Percentiles rank a stretch among this genome's conserved stretches.
These are phyloP conservation scores for Psidium guajava DNA, from an alignment of 345 rosid genomes.

Conservation along the genomic window DNA sequence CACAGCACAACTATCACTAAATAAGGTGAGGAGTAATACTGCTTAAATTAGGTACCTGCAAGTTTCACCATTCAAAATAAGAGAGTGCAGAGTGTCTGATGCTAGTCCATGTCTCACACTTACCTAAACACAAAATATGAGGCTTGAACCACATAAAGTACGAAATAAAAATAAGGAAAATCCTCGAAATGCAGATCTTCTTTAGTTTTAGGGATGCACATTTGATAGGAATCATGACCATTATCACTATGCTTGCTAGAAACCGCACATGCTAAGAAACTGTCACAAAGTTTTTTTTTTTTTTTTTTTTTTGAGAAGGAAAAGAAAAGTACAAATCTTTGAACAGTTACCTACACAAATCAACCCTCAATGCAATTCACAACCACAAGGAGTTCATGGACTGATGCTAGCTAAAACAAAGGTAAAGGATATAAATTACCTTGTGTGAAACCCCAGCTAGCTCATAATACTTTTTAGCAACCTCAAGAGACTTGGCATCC, in stretches of 20 bases:
- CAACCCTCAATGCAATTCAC: background rate
- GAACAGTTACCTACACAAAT: background rate
- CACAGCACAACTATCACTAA: background rate
- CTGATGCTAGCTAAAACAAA: background rate
- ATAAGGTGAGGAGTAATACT: background rate
- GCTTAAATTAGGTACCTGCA: constrained; percentile 39
- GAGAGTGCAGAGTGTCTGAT: constrained; percentile 44
- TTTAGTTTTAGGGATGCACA: background rate
- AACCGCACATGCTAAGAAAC: background rate
- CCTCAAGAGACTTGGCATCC: constrained; percentile 55
- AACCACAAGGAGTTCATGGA: background rate
- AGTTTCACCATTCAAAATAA: constrained; percentile 64
- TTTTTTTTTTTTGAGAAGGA: background rate
- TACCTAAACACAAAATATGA: constrained; percentile 25
- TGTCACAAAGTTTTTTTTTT: background rate
- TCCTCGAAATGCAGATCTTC: background rate
- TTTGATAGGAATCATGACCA: background rate
- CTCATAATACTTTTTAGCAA: constrained; percentile 69
- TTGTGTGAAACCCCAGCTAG: constrained; percentile 74
- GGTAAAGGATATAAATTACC: constrained; percentile 22
- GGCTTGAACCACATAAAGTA: background rate
- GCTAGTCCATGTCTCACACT: constrained; percentile 66
- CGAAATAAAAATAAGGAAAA: background rate
- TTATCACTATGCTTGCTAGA: background rate
- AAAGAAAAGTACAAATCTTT: background rate